phyloP scores from a whole-genome alignment of 179 eudicot genomes.

The Patellifolia procumbens region DNA sequence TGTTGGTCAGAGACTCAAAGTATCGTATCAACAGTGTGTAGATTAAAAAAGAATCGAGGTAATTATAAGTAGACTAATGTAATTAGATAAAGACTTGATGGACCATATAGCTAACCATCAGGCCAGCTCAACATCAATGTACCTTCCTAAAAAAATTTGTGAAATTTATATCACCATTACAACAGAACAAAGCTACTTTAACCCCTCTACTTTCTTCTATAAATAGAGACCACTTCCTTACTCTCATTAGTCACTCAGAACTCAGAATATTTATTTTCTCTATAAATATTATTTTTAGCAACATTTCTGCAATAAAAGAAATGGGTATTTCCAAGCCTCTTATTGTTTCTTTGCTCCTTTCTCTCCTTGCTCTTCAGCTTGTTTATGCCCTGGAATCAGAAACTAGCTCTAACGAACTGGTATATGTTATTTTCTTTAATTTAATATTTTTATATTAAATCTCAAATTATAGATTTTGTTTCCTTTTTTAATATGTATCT shows the following conservation, averaged over 20 bases:
- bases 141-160: background rate
- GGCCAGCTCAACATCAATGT: background rate
- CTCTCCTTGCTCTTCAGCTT: constrained; percentile 28
- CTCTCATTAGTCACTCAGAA: constrained; percentile 13
- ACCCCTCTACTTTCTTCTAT: constrained; percentile 19
- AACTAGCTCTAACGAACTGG: background rate
- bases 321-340: constrained; percentile 30
- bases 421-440: background rate
- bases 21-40: too few species aligned
- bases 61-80: too few species aligned
- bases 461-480: too few species aligned
- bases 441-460: too few species aligned
- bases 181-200: background rate
- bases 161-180: background rate
- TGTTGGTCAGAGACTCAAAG: too few species aligned
- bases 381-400: constrained; percentile 17
- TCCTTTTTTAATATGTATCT: background rate
- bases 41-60: too few species aligned
- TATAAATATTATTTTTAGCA: background rate
- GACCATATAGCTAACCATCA: background rate
- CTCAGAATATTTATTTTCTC: background rate
- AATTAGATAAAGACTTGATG: too few species aligned
- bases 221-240: constrained; percentile 15
- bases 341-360: constrained; percentile 26
- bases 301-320: background rate